Conservation (phyloP, 2,329 filamentous ascomycete species). For the Apiospora kogelbergensis region DNA sequence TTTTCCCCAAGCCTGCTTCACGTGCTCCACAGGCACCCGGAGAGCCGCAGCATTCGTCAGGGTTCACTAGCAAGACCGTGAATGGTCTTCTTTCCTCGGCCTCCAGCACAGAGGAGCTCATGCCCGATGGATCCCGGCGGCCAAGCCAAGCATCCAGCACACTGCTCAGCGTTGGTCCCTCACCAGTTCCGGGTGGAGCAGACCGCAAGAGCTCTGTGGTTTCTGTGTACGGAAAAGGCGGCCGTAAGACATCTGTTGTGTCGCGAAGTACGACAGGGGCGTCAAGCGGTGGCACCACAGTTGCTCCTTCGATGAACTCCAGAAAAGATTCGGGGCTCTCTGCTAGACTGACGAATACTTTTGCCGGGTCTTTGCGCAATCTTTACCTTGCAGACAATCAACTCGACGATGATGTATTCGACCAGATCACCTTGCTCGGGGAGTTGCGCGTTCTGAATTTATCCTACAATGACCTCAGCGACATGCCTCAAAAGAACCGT, state of each 20-base stretch:
- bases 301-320: conserved; percentile 51
- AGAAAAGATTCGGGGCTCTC: conserved; percentile 91
- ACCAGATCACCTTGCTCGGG: conserved; percentile 78
- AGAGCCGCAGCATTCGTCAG: conserved; percentile 40
- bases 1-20: conserved; percentile 83
- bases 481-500: conserved; percentile 86
- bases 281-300: conserved; percentile 44
- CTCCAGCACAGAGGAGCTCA: conserved; percentile 76
- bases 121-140: conserved; percentile 59
- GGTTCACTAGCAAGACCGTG: conserved; percentile 40
- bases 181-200: conserved; percentile 58
- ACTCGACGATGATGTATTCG: conserved; percentile 91
- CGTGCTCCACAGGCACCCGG: conserved; percentile 63
- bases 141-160: conserved; percentile 83
- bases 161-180: conserved; percentile 72
- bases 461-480: conserved; percentile 91
- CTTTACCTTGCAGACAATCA: conserved; percentile 92
- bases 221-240: conserved; percentile 75
- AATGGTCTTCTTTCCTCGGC: conserved; percentile 54
- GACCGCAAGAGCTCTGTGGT: conserved; percentile 83
- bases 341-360: conserved; percentile 78
- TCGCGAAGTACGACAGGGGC: conserved; percentile 58
- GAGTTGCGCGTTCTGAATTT: conserved; percentile 89
- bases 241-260: conserved; percentile 81
- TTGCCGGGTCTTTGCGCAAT: conserved; percentile 81